A percentile compares a stretch with the other conserved stretches of the same genome.
Evolutionary conservation across 2,329 filamentous ascomycete genomes (phyloP).

Genomic region (Elsinoe ampelina): DNA sequence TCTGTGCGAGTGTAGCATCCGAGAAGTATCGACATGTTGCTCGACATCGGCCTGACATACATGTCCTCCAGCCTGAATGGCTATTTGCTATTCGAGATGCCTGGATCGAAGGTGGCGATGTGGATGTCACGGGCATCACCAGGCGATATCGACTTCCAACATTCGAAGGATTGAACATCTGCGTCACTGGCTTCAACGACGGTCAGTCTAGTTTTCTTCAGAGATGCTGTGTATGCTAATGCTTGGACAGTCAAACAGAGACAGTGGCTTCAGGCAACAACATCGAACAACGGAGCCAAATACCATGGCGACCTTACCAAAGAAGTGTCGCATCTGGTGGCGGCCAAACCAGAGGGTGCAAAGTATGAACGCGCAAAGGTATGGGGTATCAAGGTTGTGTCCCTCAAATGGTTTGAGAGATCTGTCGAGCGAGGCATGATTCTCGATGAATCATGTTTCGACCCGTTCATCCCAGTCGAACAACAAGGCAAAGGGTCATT

Average conservation of each 20-base stretch:
- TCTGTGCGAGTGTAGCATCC: constrained; percentile 82
- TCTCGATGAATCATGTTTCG: constrained; percentile 75
- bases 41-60: constrained; percentile 75
- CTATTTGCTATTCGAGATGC: constrained; percentile 66
- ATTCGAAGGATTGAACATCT: constrained; percentile 55
- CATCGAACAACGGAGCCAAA: constrained; percentile 62
- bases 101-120: constrained; percentile 72
- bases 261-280: constrained; percentile 57
- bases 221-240: neutral
- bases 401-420: constrained; percentile 75
- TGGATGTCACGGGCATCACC: constrained; percentile 64
- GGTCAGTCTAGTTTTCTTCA: constrained; percentile 32
- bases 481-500: constrained; percentile 71
- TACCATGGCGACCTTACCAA: constrained; percentile 85
- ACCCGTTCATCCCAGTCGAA: constrained; percentile 59
- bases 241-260: constrained; percentile 49
- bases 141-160: constrained; percentile 53
- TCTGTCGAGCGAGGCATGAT: constrained; percentile 81
- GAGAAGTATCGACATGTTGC: constrained; percentile 95
- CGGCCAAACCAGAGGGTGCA: constrained; percentile 66
- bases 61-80: constrained; percentile 74
- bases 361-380: constrained; percentile 82
- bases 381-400: constrained; percentile 74
- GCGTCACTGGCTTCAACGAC: constrained; percentile 62
- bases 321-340: constrained; percentile 78